A percentile compares a stretch with the other conserved stretches of the same genome.
phyloP scores from a whole-genome alignment of 495 filamentous ascomycete genomes.

The Hypoxylon crocopeplum region DNA sequence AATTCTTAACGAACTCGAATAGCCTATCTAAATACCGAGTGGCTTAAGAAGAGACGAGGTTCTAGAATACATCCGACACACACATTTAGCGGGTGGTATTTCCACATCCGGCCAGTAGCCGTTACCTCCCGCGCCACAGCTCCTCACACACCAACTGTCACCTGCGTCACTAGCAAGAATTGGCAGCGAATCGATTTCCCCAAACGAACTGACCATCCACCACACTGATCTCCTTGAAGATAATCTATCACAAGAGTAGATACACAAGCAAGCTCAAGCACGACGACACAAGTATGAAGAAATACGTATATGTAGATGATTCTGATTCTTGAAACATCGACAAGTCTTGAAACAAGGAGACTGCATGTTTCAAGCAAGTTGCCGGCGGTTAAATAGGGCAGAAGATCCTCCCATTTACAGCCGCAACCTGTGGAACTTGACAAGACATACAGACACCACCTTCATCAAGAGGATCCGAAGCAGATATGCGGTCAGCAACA shows the following conservation, averaged over 20 bases:
- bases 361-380: conserved; percentile 8
- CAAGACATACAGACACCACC: no score
- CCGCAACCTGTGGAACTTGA: neutral
- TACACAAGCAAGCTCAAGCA: no score
- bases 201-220: no score
- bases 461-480: neutral
- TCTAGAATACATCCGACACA: no score
- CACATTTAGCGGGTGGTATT: no score
- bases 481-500: neutral
- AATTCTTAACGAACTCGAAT: no score
- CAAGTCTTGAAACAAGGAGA: conserved; percentile 24
- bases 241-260: no score
- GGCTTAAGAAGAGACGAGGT: neutral
- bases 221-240: no score
- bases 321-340: conserved; percentile 16
- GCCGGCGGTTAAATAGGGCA: conserved; percentile 7
- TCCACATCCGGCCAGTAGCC: conserved; percentile 11
- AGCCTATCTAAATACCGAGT: no score
- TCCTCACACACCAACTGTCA: neutral
- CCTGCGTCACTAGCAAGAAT: no score
- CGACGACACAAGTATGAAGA: neutral
- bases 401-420: neutral
- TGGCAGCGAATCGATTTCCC: no score
- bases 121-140: neutral
- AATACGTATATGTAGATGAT: neutral